Percentiles rank a stretch among this genome's conserved stretches.
Evolutionary conservation across 108 stramenopile species (phyloP).

Genomic region (Nitzschia sp.): DNA sequence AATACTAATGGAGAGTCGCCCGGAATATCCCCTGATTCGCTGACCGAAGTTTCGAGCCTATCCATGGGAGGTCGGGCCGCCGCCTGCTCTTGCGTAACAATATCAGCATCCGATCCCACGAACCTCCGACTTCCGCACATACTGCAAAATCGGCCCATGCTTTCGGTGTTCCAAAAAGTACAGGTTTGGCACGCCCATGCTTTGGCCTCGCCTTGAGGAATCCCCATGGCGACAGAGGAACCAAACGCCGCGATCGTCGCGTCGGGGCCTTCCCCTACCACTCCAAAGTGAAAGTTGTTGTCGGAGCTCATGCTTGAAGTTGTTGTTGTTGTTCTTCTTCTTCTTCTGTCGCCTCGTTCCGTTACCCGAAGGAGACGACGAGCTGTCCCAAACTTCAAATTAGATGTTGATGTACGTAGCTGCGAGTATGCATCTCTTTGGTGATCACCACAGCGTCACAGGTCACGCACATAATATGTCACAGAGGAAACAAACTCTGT

Average conservation of each 20-base stretch:
- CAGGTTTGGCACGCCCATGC: constrained; percentile 8
- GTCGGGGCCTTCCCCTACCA: background rate
- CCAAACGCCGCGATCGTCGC: constrained; percentile 7
- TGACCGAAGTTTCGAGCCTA: background rate
- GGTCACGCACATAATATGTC: too few relatives aligned
- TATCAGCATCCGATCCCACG: background rate
- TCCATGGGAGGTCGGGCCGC: background rate
- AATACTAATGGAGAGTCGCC: background rate
- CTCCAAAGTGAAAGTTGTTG: background rate
- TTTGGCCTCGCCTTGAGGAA: background rate
- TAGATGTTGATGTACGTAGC: too few relatives aligned
- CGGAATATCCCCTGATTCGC: background rate
- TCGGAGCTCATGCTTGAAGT: too few relatives aligned
- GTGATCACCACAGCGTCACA: too few relatives aligned
- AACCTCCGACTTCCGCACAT: constrained; percentile 6
- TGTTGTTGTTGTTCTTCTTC: too few relatives aligned
- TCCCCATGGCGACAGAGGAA: background rate
- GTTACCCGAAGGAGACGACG: too few relatives aligned
- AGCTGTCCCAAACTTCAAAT: too few relatives aligned
- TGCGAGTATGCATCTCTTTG: too few relatives aligned
- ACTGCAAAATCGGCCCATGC: background rate
- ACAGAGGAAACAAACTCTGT: too few relatives aligned
- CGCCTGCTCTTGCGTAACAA: background rate
- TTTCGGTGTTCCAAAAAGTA: constrained; percentile 2
- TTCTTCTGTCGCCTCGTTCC: too few relatives aligned